phyloP scores from a whole-genome alignment of 176 grass and related monocot species.

The Poa annua region DNA sequence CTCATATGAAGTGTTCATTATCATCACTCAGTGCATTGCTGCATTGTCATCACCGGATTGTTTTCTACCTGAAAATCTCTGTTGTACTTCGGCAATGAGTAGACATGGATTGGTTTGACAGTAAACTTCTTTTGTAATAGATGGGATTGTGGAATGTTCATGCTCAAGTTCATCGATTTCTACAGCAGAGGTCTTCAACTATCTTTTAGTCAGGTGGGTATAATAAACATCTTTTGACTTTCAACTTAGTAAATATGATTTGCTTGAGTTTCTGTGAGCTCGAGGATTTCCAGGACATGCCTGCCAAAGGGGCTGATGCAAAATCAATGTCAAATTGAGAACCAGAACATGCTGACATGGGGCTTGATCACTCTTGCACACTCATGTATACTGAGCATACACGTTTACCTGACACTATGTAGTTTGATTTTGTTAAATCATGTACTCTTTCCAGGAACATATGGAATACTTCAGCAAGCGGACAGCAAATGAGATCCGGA shows the following conservation, averaged over 20 bases:
- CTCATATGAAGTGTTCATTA: constrained; percentile 27
- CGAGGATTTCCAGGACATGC: background rate
- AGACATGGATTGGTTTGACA: constrained; percentile 29
- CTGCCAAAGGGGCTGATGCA: background rate
- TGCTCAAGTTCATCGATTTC: constrained; percentile 88
- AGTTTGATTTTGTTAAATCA: constrained; percentile 17
- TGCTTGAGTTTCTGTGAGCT: background rate
- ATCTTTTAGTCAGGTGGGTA: constrained; percentile 70
- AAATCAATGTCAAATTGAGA: constrained; percentile 10
- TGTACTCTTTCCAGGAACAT: constrained; percentile 57
- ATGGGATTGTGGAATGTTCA: constrained; percentile 94
- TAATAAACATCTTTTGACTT: constrained; percentile 10
- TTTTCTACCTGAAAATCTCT: constrained; percentile 31
- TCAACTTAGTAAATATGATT: constrained; percentile 27
- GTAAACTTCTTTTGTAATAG: constrained; percentile 44
- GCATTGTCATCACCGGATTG: constrained; percentile 11
- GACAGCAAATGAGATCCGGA: constrained; percentile 81
- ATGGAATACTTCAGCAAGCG: constrained; percentile 88
- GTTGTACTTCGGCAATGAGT: background rate
- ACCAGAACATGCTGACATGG: constrained; percentile 25
- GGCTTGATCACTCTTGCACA: background rate
- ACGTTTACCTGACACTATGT: background rate
- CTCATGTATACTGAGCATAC: background rate
- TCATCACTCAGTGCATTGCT: background rate
- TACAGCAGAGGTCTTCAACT: constrained; percentile 63